phyloP scores from a whole-genome alignment of 306 rosid species.

The Dryas octopetala region DNA sequence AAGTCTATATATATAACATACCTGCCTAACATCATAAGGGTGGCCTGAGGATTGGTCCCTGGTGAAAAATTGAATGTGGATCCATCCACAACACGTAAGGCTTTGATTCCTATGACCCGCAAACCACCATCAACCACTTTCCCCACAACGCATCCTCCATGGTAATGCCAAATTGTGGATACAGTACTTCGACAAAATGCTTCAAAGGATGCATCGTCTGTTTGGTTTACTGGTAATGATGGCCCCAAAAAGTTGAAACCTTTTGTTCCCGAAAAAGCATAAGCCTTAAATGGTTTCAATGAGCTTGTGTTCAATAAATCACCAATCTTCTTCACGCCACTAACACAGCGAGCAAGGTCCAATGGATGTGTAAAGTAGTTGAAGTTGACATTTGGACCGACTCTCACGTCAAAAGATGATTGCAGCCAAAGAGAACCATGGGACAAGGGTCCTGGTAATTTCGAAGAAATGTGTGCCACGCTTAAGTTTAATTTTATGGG shows the following conservation, averaged over 20 bases:
- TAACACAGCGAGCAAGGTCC: slow-evolving; percentile 18
- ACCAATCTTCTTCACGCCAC: slow-evolving; percentile 17
- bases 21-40: slow-evolving; percentile 36
- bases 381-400: slow-evolving; percentile 5
- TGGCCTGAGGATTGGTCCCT: slow-evolving; percentile 37
- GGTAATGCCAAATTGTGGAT: slow-evolving; percentile 36
- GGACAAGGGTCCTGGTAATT: not conserved
- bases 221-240: not conserved
- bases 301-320: slow-evolving; percentile 15
- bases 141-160: slow-evolving; percentile 31
- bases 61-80: slow-evolving; percentile 22
- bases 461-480: too few relatives aligned
- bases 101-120: slow-evolving; percentile 11
- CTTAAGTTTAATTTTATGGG: too few relatives aligned
- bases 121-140: slow-evolving; percentile 31
- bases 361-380: slow-evolving; percentile 2
- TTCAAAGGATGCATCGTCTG: not conserved
- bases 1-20: not conserved
- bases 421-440: not conserved
- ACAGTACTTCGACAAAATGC: slow-evolving; percentile 1
- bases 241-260: slow-evolving; percentile 10
- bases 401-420: not conserved
- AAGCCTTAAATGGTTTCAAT: not conserved
- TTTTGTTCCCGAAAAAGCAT: not conserved
- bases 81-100: slow-evolving; percentile 28